Evolutionary conservation across 495 filamentous ascomycete species (phyloP), one percentile per base, ranked within the genome.

Genomic region (Glonium stellatum): DNA sequence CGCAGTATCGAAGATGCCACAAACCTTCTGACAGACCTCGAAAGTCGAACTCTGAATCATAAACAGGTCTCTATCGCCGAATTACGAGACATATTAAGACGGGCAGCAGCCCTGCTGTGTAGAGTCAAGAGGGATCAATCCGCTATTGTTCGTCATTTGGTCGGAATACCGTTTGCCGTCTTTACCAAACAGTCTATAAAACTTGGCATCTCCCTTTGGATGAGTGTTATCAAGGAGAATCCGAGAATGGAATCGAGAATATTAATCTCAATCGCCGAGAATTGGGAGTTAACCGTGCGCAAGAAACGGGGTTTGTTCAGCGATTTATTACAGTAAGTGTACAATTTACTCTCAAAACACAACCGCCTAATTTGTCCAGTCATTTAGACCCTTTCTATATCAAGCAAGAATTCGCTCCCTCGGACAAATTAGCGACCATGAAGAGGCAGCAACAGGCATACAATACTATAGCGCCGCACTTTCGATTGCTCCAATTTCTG

Each of bases 111-210:
- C 19, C 73, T 97, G 13, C 79, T 98, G 15, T 96, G 92, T 70
- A 82, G 84, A 44, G 84, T 79, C 61, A 81, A 82, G 57, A 78
- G 78, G 47, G 85, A 91, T 62, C 84, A 88, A 64, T 84, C 87
- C 59, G 80, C 86, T 4, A 83, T 97, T 61, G 80, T 89, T 15
- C 86, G 90, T 63, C 87, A 92, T 67, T 78, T 99, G 27, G 93
- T 99, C 55, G 80, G 81, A 49, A 89, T 97, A 61, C 95, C 95
- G 1, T 99, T 97, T 75, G 79, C 80, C 31, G 82, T 93, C 22
- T 97, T 99, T 70, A 92, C 87, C 4, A 96, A 95, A 72, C 89
- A 95, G 69, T 88, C 89, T 15, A 93, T 99, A 69, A 95, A 96
- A 66, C 83, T 96, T 9, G 95, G 95, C 18, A 86, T 97, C 34